phyloP scores from a whole-genome alignment of 2,329 filamentous ascomycete species.

The Coleophoma cylindrospora region DNA sequence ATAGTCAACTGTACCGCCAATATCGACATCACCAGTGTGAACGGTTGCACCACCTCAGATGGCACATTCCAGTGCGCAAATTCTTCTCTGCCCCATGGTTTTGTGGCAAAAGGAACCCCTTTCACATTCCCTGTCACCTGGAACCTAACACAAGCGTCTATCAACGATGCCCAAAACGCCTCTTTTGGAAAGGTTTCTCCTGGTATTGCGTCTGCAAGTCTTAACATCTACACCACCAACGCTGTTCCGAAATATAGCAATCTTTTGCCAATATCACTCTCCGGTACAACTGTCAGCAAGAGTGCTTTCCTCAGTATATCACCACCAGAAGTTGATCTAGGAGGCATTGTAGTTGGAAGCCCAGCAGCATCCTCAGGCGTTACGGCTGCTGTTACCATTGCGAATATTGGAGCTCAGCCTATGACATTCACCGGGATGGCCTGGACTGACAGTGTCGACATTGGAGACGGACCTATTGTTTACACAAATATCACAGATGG shows the following conservation, averaged over 20 bases:
- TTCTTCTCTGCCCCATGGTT: conserved; percentile 30
- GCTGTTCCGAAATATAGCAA: conserved; percentile 30
- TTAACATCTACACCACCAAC: conserved; percentile 33
- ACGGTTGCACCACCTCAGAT: conserved; percentile 30
- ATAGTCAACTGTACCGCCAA: conserved; percentile 32
- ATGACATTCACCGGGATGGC: conserved; percentile 31
- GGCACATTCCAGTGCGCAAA: conserved; percentile 31
- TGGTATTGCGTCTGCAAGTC: conserved; percentile 29
- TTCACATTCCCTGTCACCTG: conserved; percentile 36
- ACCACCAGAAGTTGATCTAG: conserved; percentile 33
- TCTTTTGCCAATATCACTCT: conserved; percentile 30
- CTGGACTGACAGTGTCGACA: conserved; percentile 23
- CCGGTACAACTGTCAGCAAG: conserved; percentile 32
- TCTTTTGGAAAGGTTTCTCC: conserved; percentile 24
- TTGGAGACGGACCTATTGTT: conserved; percentile 5
- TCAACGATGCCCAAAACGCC: conserved; percentile 19
- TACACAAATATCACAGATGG: conserved; percentile 27
- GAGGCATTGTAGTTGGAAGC: conserved; percentile 31
- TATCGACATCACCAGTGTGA: conserved; percentile 31
- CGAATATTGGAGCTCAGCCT: conserved; percentile 31
- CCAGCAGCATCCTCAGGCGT: conserved; percentile 20
- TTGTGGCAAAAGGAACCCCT: conserved; percentile 27
- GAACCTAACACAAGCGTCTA: conserved; percentile 25
- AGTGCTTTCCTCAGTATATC: conserved; percentile 29
- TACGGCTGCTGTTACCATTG: conserved; percentile 27